Percentiles rank a stretch among this genome's conserved stretches.
Conservation (phyloP, 495 filamentous ascomycete species). For the Cercophora samala region DNA sequence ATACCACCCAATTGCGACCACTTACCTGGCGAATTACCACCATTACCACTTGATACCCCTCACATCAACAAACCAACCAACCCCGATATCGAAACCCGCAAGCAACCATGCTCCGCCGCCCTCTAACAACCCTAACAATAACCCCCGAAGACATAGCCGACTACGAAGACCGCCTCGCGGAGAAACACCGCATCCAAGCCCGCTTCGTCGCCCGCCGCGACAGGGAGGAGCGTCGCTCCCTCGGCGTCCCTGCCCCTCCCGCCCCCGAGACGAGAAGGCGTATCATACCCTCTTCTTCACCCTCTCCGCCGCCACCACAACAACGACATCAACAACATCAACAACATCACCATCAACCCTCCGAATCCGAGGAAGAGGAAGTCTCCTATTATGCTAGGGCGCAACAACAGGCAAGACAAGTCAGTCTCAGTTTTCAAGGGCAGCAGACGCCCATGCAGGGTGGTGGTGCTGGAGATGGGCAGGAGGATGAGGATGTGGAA, state of each 20-base stretch:
- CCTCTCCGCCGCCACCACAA: background rate
- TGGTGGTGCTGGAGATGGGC: background rate
- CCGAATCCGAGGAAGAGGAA: slow-evolving; percentile 13
- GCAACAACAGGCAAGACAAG: slow-evolving; percentile 19
- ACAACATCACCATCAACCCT: background rate
- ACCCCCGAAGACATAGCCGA: slow-evolving; percentile 73
- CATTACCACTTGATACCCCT: background rate
- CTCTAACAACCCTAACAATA: slow-evolving; percentile 71
- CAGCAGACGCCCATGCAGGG: background rate
- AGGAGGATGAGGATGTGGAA: background rate
- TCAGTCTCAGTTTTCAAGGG: background rate
- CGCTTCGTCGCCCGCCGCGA: slow-evolving; percentile 30
- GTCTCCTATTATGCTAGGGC: slow-evolving; percentile 22
- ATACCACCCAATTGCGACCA: background rate
- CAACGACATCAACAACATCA: too few relatives aligned
- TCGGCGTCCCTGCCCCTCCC: background rate
- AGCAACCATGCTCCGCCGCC: slow-evolving; percentile 71
- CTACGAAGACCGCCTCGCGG: slow-evolving; percentile 62
- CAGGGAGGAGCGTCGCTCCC: slow-evolving; percentile 20
- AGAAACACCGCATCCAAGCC: slow-evolving; percentile 26
- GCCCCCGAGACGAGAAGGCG: background rate
- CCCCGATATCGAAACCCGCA: too few relatives aligned
- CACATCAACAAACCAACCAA: slow-evolving; percentile 12
- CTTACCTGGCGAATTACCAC: background rate
- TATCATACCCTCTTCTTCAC: background rate